A percentile compares a stretch with the other conserved stretches of the same genome.
Conservation (phyloP, 2,329 filamentous ascomycete species). For the Arthrinium phaeospermum region DNA sequence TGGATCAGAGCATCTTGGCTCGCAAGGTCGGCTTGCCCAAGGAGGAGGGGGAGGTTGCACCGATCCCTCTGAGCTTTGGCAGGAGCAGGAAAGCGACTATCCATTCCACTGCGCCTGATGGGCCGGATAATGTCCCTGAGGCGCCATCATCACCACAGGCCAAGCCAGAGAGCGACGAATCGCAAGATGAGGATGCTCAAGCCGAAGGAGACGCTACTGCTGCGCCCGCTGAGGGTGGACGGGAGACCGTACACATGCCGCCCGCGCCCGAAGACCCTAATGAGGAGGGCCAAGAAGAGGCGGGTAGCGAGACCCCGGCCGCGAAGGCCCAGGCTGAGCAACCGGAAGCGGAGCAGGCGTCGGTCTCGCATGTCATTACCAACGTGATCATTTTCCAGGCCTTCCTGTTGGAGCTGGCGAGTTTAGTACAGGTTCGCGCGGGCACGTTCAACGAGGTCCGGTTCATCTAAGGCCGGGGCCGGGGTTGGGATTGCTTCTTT, state of each 20-base stretch:
- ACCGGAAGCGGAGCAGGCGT: slow-evolving; percentile 53
- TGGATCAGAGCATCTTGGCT: slow-evolving; percentile 67
- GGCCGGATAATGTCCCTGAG: background rate
- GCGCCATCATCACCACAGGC: background rate
- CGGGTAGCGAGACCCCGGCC: background rate
- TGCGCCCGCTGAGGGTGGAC: background rate
- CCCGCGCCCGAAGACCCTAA: background rate
- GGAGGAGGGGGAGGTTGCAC: slow-evolving; percentile 43
- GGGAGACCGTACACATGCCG: background rate
- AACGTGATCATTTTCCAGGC: slow-evolving; percentile 82
- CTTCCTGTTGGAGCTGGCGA: slow-evolving; percentile 78
- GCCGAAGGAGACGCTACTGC: background rate
- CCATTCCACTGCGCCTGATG: slow-evolving; percentile 32
- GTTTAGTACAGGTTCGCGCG: slow-evolving; percentile 75
- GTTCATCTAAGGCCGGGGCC: slow-evolving; percentile 49
- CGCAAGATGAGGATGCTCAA: background rate
- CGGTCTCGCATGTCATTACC: slow-evolving; percentile 78
- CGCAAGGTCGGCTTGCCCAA: slow-evolving; percentile 57
- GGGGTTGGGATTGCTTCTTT: background rate
- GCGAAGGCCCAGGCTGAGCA: slow-evolving; percentile 30
- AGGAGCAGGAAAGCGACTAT: slow-evolving; percentile 30
- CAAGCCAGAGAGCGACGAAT: background rate
- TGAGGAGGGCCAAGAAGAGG: background rate
- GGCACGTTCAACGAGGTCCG: slow-evolving; percentile 78
- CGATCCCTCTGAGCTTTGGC: slow-evolving; percentile 53